phyloP scores from a whole-genome alignment of 176 grass and related monocot species.

The Aegilops tauschii region DNA sequence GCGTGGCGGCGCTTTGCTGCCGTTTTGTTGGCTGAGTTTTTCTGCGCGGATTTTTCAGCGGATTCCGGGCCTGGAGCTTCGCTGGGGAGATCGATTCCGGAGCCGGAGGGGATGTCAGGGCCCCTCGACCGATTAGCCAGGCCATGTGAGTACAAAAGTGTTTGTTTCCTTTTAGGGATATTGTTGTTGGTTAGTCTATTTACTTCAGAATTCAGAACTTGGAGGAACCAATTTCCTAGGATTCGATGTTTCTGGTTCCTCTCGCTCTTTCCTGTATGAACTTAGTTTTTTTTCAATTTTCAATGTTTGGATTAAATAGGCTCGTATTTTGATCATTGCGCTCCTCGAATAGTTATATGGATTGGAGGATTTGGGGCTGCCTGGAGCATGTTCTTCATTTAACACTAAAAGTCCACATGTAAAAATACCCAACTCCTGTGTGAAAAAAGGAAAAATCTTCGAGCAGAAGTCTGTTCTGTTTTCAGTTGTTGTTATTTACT shows the following conservation, averaged over 20 bases:
- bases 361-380: conserved; percentile 9
- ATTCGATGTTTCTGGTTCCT: not conserved
- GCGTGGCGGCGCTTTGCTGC: not conserved
- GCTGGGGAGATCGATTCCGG: not conserved
- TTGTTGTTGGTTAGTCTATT: not conserved
- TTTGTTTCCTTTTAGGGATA: not conserved
- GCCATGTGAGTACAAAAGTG: conserved; percentile 65
- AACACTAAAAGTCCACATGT: not conserved
- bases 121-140: conserved; percentile 67
- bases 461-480: not conserved
- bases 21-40: not conserved
- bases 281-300: not conserved
- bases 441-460: not conserved
- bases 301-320: not conserved
- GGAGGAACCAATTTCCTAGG: not conserved
- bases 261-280: not conserved
- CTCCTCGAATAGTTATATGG: not conserved
- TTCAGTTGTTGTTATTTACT: not conserved
- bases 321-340: not conserved
- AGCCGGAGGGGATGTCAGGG: conserved; percentile 57
- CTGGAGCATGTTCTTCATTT: not conserved
- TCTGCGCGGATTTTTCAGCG: not conserved
- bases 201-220: not conserved
- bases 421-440: not conserved
- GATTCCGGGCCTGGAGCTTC: conserved; percentile 11